phyloP scores from a whole-genome alignment of 2,329 filamentous ascomycete species.

The Monilinia laxa region DNA sequence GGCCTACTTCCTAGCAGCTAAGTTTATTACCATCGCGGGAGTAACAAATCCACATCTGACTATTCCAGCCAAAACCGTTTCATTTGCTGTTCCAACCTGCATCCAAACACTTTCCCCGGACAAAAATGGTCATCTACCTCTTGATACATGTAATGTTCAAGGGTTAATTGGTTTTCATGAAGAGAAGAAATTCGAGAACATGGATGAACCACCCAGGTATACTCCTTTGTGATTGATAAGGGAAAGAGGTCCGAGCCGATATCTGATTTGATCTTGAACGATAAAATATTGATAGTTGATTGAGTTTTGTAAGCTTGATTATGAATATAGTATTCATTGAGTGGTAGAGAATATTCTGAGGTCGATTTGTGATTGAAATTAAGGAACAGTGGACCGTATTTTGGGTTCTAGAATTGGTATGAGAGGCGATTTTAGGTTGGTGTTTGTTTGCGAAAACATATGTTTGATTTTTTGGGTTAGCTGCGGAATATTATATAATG shows the following conservation, averaged over 20 bases:
- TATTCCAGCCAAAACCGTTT: conserved; percentile 18
- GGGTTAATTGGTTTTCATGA: neutral
- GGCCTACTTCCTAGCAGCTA: conserved; percentile 23
- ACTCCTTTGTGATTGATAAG: neutral
- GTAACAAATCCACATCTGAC: conserved; percentile 25
- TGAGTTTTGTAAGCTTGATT: too few relatives aligned
- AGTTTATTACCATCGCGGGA: conserved; percentile 23
- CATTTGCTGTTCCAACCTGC: conserved; percentile 24
- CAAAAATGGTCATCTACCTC: conserved; percentile 35
- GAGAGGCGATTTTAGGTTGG: neutral
- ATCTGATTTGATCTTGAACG: too few relatives aligned
- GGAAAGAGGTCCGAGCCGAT: neutral
- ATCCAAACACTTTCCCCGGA: conserved; percentile 19
- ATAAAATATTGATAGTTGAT: too few relatives aligned
- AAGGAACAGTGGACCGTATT: too few relatives aligned
- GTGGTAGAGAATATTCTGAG: too few relatives aligned
- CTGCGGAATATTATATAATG: neutral
- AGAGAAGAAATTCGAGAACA: neutral
- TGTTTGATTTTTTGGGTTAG: neutral
- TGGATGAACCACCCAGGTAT: neutral
- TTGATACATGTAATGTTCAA: conserved; percentile 40
- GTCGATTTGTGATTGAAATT: too few relatives aligned
- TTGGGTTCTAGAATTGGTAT: too few relatives aligned
- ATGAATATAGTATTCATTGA: too few relatives aligned
- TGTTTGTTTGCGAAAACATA: neutral